phyloP scores from a whole-genome alignment of 495 filamentous ascomycete genomes.

The Polyplosphaeria fusca region DNA sequence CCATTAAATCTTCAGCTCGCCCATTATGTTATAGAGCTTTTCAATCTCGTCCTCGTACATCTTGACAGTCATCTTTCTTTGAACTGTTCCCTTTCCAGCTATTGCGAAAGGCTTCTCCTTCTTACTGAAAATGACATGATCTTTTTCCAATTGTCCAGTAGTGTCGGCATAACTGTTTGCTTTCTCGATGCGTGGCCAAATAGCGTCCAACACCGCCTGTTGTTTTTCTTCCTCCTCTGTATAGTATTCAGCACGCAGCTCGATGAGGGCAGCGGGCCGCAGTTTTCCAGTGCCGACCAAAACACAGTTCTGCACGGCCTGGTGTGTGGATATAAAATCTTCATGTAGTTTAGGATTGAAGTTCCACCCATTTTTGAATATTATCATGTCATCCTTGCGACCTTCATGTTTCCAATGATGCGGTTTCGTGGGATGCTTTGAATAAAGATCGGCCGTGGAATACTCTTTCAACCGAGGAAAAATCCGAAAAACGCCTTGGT shows the following conservation, averaged over 20 bases:
- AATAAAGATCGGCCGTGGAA: slow-evolving; percentile 12
- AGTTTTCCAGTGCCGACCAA: slow-evolving; percentile 41
- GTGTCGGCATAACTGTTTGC: neutral
- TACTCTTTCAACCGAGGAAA: slow-evolving; percentile 4
- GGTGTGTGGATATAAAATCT: slow-evolving; percentile 17
- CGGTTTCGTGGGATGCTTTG: slow-evolving; percentile 19
- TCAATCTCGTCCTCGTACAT: slow-evolving; percentile 1
- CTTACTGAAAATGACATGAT: slow-evolving; percentile 1
- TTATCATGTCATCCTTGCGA: slow-evolving; percentile 16
- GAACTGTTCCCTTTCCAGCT: neutral
- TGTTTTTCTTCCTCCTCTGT: neutral
- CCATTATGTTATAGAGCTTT: neutral
- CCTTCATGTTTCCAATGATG: slow-evolving; percentile 25
- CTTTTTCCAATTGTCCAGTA: neutral
- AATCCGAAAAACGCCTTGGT: slow-evolving; percentile 11
- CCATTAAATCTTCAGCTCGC: no score
- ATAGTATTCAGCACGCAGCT: neutral
- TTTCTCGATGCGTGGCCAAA: neutral
- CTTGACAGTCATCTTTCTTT: neutral
- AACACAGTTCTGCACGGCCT: slow-evolving; percentile 33
- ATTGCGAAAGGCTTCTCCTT: slow-evolving; percentile 2
- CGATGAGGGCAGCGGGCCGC: slow-evolving; percentile 30
- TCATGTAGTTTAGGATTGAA: slow-evolving; percentile 46
- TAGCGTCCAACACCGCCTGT: neutral
- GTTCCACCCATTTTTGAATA: slow-evolving; percentile 42